A percentile compares a stretch with the other conserved stretches of the same genome.
phyloP scores from a whole-genome alignment of 2,329 filamentous ascomycete genomes.

The Phyllosticta citriasiana region DNA sequence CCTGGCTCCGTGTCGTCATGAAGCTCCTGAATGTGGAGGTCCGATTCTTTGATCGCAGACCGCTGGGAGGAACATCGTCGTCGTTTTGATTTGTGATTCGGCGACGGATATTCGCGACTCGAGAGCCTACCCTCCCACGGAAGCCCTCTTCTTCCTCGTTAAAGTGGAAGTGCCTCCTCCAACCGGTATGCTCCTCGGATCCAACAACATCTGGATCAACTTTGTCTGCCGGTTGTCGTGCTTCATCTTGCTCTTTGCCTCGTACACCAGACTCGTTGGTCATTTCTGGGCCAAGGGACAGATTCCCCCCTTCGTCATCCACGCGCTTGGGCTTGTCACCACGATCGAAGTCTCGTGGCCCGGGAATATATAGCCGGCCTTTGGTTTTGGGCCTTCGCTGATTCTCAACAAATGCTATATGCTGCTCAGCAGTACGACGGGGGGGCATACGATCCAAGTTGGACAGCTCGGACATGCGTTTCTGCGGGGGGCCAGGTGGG shows the following conservation, averaged over 20 bases:
- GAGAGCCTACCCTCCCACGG: not conserved
- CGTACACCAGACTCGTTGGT: slow-evolving; percentile 32
- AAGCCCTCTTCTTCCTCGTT: slow-evolving; percentile 34
- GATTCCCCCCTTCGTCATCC: slow-evolving; percentile 34
- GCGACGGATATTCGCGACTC: not conserved
- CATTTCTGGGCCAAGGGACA: slow-evolving; percentile 6
- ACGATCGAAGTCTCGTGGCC: slow-evolving; percentile 79
- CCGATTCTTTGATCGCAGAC: slow-evolving; percentile 23
- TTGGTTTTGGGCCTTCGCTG: slow-evolving; percentile 66
- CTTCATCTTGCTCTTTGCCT: slow-evolving; percentile 20
- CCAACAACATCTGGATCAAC: slow-evolving; percentile 21
- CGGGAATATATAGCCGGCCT: slow-evolving; percentile 75
- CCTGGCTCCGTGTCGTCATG: slow-evolving; percentile 40
- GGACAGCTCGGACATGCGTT: slow-evolving; percentile 41
- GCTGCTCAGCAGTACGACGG: slow-evolving; percentile 56
- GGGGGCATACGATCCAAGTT: slow-evolving; percentile 40
- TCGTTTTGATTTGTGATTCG: not conserved
- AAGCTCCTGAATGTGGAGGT: slow-evolving; percentile 51
- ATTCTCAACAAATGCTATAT: slow-evolving; percentile 79
- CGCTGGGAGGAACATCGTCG: slow-evolving; percentile 38
- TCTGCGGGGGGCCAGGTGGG: slow-evolving; percentile 36
- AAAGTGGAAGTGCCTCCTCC: slow-evolving; percentile 53
- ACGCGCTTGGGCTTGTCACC: slow-evolving; percentile 61
- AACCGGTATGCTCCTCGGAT: slow-evolving; percentile 26
- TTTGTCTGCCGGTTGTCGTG: slow-evolving; percentile 7